phyloP scores from a whole-genome alignment of 2,329 filamentous ascomycete species.

The Cytospora chrysosperma region DNA sequence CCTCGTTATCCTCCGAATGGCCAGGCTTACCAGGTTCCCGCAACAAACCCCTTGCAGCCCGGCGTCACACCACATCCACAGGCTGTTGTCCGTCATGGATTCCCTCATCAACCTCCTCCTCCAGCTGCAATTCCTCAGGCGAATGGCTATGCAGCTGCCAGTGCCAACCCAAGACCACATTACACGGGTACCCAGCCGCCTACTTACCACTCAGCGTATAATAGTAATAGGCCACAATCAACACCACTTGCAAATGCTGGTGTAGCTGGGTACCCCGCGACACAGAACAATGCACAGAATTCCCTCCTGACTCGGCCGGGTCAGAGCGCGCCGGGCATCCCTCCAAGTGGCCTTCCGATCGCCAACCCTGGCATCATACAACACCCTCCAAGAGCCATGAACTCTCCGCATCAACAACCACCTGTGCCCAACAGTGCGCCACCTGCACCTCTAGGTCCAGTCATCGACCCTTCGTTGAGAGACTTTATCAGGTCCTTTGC shows the following conservation, averaged over 20 bases:
- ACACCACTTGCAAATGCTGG: neutral
- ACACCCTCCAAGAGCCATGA: conserved; percentile 7
- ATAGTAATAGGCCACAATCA: conserved; percentile 28
- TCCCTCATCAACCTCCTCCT: conserved; percentile 8
- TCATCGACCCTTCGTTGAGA: conserved; percentile 46
- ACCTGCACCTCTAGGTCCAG: conserved; percentile 29
- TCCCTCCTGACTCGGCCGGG: conserved; percentile 7
- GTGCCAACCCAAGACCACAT: conserved; percentile 7
- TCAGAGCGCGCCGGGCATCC: neutral
- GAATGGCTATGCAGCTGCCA: conserved; percentile 5
- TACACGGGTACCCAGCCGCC: conserved; percentile 27
- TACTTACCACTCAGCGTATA: conserved; percentile 35
- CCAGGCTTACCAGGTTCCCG: conserved; percentile 16
- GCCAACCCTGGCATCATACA: conserved; percentile 1
- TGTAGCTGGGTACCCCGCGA: neutral
- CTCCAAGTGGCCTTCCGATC: neutral
- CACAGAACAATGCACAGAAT: conserved; percentile 10
- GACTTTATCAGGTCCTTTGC: conserved; percentile 46
- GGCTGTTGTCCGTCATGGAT: conserved; percentile 9
- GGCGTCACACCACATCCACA: conserved; percentile 5
- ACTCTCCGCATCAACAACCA: conserved; percentile 1
- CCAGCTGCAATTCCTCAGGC: conserved; percentile 1
- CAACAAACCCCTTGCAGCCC: neutral
- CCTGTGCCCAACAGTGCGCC: conserved; percentile 6
- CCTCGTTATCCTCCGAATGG: conserved; percentile 19